phyloP scores from a whole-genome alignment of 148 eudicot genomes.

The Cornus controversa region DNA sequence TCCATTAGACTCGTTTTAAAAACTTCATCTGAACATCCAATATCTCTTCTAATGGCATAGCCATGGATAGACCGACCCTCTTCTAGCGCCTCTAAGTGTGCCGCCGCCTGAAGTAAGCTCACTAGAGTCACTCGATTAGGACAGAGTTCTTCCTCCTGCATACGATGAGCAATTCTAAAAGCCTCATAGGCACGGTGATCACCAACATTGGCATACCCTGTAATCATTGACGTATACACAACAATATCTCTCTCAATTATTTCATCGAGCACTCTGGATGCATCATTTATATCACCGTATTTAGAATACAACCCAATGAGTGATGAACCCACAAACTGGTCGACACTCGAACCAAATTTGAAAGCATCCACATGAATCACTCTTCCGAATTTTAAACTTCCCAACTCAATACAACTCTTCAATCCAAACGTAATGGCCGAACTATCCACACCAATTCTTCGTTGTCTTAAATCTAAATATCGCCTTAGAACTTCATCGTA shows the following conservation, averaged over 20 bases:
- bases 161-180: conserved; percentile 12
- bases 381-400: conserved; percentile 12
- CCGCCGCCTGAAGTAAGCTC: conserved; percentile 25
- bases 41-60: conserved; percentile 23
- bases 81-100: conserved; percentile 7
- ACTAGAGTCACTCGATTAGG: conserved; percentile 32
- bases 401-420: conserved; percentile 24
- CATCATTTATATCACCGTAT: conserved; percentile 16
- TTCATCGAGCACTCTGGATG: conserved; percentile 29
- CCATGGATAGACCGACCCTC: conserved; percentile 27
- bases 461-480: conserved; percentile 13
- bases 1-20: conserved; percentile 27
- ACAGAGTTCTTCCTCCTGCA: conserved; percentile 21
- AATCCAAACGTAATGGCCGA: conserved; percentile 21
- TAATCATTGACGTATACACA: conserved; percentile 24
- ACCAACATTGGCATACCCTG: conserved; percentile 20
- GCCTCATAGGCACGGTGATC: conserved; percentile 19
- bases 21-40: conserved; percentile 29
- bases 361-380: conserved; percentile 23
- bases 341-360: conserved; percentile 18
- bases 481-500: conserved; percentile 21
- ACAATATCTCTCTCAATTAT: conserved; percentile 27
- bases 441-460: conserved; percentile 19
- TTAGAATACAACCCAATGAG: conserved; percentile 19
- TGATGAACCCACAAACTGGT: conserved; percentile 27